These are phyloP conservation scores for Phytophthora vignae DNA, from an alignment of 352 stramenopile species.

Conservation along the genomic window DNA sequence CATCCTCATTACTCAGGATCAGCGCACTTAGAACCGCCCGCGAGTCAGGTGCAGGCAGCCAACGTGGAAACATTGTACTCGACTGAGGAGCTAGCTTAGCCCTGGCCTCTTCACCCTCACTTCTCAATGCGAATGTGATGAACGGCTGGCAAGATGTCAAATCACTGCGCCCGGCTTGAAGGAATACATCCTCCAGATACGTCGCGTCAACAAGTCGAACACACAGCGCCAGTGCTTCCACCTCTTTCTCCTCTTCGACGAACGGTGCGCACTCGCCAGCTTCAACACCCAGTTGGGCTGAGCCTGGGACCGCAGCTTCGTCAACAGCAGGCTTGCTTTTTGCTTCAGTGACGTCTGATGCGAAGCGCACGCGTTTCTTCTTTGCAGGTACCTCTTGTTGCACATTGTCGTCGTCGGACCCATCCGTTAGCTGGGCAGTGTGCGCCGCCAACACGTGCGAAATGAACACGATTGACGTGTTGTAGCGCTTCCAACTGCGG, in stretches of 20 bases:
- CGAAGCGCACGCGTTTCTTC: slow-evolving; percentile 80
- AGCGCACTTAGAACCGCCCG: slow-evolving; percentile 50
- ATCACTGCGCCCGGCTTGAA: slow-evolving; percentile 55
- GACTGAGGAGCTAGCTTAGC: slow-evolving; percentile 56
- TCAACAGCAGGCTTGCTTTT: slow-evolving; percentile 17
- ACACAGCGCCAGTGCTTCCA: slow-evolving; percentile 46
- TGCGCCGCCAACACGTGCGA: slow-evolving; percentile 55
- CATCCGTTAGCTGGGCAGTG: slow-evolving; percentile 19
- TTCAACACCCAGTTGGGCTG: slow-evolving; percentile 4
- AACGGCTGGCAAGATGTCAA: slow-evolving; percentile 58
- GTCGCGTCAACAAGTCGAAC: slow-evolving; percentile 61
- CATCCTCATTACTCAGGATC: slow-evolving; percentile 28
- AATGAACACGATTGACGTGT: slow-evolving; percentile 72
- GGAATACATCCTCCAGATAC: slow-evolving; percentile 61
- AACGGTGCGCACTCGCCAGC: background rate
- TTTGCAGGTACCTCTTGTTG: slow-evolving; percentile 32
- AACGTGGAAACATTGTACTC: slow-evolving; percentile 67
- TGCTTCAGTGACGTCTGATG: slow-evolving; percentile 33
- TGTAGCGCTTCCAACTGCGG: slow-evolving; percentile 84
- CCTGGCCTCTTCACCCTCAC: slow-evolving; percentile 35
- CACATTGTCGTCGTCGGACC: slow-evolving; percentile 22
- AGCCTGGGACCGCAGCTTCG: background rate
- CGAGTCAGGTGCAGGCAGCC: slow-evolving; percentile 51
- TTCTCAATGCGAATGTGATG: slow-evolving; percentile 53
- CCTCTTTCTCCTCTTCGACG: slow-evolving; percentile 30